Percentiles rank a stretch among this genome's conserved stretches.
Evolutionary conservation across 345 rosid genomes (phyloP).

Genomic region (Salix exigua): DNA sequence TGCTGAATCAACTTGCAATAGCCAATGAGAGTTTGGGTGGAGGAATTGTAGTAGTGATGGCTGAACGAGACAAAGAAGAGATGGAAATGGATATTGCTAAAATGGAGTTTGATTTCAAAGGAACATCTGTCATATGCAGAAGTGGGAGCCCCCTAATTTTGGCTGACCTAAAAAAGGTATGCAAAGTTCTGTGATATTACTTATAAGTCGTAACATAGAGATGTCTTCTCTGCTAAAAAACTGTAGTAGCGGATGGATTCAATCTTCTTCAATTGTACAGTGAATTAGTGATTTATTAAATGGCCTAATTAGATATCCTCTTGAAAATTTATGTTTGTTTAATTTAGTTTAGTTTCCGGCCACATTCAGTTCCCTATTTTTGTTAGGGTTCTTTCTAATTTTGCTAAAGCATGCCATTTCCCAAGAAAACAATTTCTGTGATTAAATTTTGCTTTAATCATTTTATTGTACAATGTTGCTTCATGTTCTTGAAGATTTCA

Average conservation of each 20-base stretch:
- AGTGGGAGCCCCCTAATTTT: slow-evolving; percentile 69
- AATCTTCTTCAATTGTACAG: neutral
- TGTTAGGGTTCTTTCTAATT: neutral
- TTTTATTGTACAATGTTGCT: neutral
- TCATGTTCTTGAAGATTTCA: neutral
- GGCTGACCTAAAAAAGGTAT: slow-evolving; percentile 67
- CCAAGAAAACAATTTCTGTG: no score
- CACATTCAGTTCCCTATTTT: neutral
- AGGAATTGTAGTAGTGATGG: slow-evolving; percentile 72
- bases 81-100: slow-evolving; percentile 78
- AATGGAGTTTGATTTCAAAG: slow-evolving; percentile 74
- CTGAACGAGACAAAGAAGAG: slow-evolving; percentile 75
- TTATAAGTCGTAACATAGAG: slow-evolving; percentile 7
- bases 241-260: neutral
- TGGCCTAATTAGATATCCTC: neutral
- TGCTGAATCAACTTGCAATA: slow-evolving; percentile 60
- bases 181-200: neutral
- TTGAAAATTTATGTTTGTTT: neutral
- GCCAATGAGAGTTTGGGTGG: slow-evolving; percentile 79
- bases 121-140: slow-evolving; percentile 69
- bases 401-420: neutral
- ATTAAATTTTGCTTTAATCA: neutral
- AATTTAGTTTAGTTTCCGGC: neutral
- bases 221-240: neutral
- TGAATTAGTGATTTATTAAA: neutral